These are phyloP conservation scores for Mucor indicus DNA, from an alignment of 371 early-diverging fungal species.

Conservation along the genomic window DNA sequence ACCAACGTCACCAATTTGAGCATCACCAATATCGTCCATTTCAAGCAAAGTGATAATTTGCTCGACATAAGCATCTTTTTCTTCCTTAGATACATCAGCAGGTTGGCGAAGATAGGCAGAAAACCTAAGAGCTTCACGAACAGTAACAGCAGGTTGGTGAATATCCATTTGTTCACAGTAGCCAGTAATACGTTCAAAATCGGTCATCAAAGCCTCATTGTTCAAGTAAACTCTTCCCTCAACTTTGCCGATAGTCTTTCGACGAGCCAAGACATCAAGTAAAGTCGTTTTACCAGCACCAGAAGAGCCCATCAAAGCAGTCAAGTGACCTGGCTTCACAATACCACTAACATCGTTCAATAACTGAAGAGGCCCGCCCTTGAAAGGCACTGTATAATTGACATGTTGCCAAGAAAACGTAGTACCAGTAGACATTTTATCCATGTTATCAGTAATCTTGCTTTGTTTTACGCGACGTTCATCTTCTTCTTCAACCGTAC, in stretches of 20 bases:
- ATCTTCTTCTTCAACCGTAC: conserved; percentile 11
- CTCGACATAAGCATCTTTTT: conserved; percentile 67
- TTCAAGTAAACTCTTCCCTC: conserved; percentile 71
- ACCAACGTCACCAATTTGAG: conserved; percentile 56
- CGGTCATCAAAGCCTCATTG: conserved; percentile 39
- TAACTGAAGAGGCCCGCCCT: conserved; percentile 50
- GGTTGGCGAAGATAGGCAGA: conserved; percentile 72
- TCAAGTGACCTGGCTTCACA: conserved; percentile 60
- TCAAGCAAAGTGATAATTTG: conserved; percentile 63
- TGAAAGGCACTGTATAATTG: conserved; percentile 55
- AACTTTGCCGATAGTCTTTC: conserved; percentile 76
- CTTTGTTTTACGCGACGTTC: not conserved
- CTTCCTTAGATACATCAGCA: conserved; percentile 49
- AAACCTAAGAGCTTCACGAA: conserved; percentile 72
- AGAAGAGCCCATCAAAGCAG: conserved; percentile 85
- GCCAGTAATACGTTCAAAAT: conserved; percentile 74
- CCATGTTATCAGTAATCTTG: conserved; percentile 2
- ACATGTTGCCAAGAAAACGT: conserved; percentile 57
- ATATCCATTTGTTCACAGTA: conserved; percentile 87
- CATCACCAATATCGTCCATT: conserved; percentile 60
- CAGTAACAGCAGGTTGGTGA: conserved; percentile 59
- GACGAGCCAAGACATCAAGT: conserved; percentile 78
- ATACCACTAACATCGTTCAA: conserved; percentile 50
- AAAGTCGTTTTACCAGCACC: conserved; percentile 91
- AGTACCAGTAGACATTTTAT: conserved; percentile 40